These are phyloP conservation scores for Fusarium irregulare DNA, from an alignment of 2,329 filamentous ascomycete species.

Conservation along the genomic window DNA sequence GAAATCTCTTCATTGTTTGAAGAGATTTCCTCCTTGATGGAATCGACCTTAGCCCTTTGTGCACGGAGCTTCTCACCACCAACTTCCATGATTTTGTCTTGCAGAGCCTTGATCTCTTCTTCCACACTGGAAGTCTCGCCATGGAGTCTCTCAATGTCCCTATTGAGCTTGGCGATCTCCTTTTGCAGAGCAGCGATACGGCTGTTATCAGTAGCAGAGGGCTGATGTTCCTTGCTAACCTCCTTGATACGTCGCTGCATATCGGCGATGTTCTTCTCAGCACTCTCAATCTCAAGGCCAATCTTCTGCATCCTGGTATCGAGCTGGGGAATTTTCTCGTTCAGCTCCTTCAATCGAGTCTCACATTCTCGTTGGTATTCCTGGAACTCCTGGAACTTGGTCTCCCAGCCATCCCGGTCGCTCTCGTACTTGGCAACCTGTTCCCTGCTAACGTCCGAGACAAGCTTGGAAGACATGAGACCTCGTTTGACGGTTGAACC, in stretches of 20 bases:
- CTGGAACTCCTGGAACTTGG: constrained; percentile 85
- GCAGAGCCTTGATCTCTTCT: constrained; percentile 89
- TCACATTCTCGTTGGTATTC: constrained; percentile 86
- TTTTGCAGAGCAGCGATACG: constrained; percentile 79
- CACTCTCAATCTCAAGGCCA: constrained; percentile 86
- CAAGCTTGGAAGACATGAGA: constrained; percentile 95
- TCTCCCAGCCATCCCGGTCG: constrained; percentile 86
- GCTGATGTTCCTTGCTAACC: constrained; percentile 81
- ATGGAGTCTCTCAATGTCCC: constrained; percentile 82
- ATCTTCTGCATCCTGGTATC: constrained; percentile 95
- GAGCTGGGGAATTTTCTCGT: constrained; percentile 81
- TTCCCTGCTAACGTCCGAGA: constrained; percentile 87
- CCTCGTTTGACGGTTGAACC: constrained; percentile 90
- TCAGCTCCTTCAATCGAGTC: constrained; percentile 75
- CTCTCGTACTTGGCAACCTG: constrained; percentile 88
- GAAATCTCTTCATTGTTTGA: constrained; percentile 85
- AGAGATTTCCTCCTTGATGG: constrained; percentile 85
- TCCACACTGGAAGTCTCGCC: constrained; percentile 90
- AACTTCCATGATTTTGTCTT: constrained; percentile 98
- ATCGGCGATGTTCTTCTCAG: constrained; percentile 85
- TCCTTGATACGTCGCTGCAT: constrained; percentile 88
- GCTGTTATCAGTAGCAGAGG: constrained; percentile 81
- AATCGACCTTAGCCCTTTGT: constrained; percentile 91
- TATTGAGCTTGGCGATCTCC: constrained; percentile 78
- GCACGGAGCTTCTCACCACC: constrained; percentile 92